Conservation (phyloP, 1,139 yeast species). For the Pichia sp. region DNA sequence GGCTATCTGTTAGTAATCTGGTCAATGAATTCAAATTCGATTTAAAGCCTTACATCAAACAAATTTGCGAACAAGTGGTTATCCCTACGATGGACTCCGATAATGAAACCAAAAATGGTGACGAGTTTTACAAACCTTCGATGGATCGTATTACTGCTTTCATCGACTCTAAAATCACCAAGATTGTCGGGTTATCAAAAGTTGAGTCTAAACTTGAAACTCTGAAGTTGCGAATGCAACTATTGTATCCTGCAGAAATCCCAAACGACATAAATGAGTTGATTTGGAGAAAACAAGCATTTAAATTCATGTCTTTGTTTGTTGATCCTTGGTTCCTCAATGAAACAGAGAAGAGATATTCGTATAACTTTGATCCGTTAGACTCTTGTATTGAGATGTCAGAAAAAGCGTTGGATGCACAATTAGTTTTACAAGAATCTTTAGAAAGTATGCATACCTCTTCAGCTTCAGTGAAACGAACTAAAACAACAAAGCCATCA, state of each 20-base stretch:
- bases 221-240: slow-evolving; percentile 12
- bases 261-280: slow-evolving; percentile 9
- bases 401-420: slow-evolving; percentile 1
- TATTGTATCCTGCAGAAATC: slow-evolving; percentile 9
- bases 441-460: slow-evolving; percentile 10
- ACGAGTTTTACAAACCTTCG: slow-evolving; percentile 44
- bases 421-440: slow-evolving; percentile 5
- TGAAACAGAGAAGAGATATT: background rate
- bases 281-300: slow-evolving; percentile 17
- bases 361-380: slow-evolving; percentile 1
- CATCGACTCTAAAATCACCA: slow-evolving; percentile 30
- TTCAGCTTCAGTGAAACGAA: slow-evolving; percentile 1
- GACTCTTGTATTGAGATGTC: background rate
- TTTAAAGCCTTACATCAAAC: slow-evolving; percentile 26
- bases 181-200: slow-evolving; percentile 28
- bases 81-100: slow-evolving; percentile 14
- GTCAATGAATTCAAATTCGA: slow-evolving; percentile 21
- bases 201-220: slow-evolving; percentile 11
- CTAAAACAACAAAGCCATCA: slow-evolving; percentile 14
- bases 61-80: slow-evolving; percentile 34
- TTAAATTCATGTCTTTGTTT: slow-evolving; percentile 23
- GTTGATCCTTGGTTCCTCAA: slow-evolving; percentile 20
- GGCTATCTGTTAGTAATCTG: slow-evolving; percentile 28
- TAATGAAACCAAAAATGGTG: slow-evolving; percentile 32
- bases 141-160: slow-evolving; percentile 29